Base-by-base conservation (phyloP, 257 asterid species). In the Solanum bulbocastanum region DNA sequence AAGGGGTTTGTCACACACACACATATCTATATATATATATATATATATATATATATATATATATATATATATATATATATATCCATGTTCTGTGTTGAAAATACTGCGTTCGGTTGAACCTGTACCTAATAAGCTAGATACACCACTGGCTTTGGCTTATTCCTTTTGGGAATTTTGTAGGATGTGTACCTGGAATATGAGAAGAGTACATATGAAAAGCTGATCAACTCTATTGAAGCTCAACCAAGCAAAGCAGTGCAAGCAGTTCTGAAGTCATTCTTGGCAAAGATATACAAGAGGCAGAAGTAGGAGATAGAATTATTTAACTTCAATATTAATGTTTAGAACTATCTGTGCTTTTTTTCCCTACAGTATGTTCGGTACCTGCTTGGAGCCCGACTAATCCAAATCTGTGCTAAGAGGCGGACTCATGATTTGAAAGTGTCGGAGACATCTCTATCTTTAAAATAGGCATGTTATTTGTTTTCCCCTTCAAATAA, bases 211-310 rank as follows among this genome's bases (percentile, higher is more conserved):
- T 88, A 89, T 25, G 87, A 88, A 86, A 88, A 84, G 84, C 86
- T 91, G 25, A 89, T 81, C 15, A 84, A 73, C 25, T 86, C 52
- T 22, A 91, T 91, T 66, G 90, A 88, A 25, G 89, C 88, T 84
- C 93, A 90, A 72, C 90, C 93, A 20, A 88, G 86, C 40, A 68
- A 68, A 81, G 91, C 92, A 15, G 92, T 89, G 25, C 92, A 91
- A 89, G 89, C 91, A 72, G 93, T 90, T 33, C 39, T 91, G 46
- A 90, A 86, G 72, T 91, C 91, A 15, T 91, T 91, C 87, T 88
- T 90, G 84, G 89, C 89, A 37, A 91, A 91, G 91, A 91, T 91
- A 76, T 91, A 90, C 69, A 85, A 90, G 90, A 91, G 93, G 89
- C 88, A 87, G 35, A 91, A 91, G 89, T 91, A 88, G 78, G 25